phyloP scores from a whole-genome alignment of 805 yeast genomes.

The Wickerhamiella brachini region DNA sequence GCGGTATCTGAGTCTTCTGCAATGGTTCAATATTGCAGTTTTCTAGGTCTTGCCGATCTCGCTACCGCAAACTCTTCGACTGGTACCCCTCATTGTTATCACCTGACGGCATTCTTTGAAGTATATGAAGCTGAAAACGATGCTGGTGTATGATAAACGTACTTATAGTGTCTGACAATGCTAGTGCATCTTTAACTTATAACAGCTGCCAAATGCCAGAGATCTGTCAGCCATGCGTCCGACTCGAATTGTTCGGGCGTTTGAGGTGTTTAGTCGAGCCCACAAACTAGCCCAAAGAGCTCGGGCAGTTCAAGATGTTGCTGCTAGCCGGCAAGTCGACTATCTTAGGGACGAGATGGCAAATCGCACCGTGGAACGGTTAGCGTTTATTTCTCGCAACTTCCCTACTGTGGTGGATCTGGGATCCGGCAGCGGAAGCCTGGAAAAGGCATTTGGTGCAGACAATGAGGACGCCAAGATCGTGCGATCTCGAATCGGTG shows the following conservation, averaged over 20 bases:
- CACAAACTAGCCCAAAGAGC: conserved; percentile 50
- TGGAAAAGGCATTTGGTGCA: conserved; percentile 31
- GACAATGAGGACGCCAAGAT: conserved; percentile 36
- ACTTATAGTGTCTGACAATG: too few species aligned
- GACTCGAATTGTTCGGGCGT: conserved; percentile 3
- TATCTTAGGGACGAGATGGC: conserved; percentile 68
- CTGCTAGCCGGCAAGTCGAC: conserved; percentile 44
- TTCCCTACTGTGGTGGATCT: conserved; percentile 52
- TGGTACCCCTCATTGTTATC: too few species aligned
- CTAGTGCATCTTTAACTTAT: too few species aligned
- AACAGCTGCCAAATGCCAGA: too few species aligned
- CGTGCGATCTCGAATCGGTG: conserved; percentile 40
- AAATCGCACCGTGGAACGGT: conserved; percentile 53
- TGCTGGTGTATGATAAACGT: too few species aligned
- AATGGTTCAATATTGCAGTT: too few species aligned
- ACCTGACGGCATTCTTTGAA: too few species aligned
- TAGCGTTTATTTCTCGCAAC: conserved; percentile 55
- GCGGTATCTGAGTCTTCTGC: too few species aligned
- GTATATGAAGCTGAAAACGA: too few species aligned
- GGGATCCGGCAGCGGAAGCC: conserved; percentile 61
- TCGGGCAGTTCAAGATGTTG: conserved; percentile 33
- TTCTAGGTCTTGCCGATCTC: too few species aligned
- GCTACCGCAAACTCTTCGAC: too few species aligned
- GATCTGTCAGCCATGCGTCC: neutral
- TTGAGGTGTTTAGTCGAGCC: conserved; percentile 47